phyloP scores from a whole-genome alignment of 495 filamentous ascomycete species.

The Hypoxylon intermedium region DNA sequence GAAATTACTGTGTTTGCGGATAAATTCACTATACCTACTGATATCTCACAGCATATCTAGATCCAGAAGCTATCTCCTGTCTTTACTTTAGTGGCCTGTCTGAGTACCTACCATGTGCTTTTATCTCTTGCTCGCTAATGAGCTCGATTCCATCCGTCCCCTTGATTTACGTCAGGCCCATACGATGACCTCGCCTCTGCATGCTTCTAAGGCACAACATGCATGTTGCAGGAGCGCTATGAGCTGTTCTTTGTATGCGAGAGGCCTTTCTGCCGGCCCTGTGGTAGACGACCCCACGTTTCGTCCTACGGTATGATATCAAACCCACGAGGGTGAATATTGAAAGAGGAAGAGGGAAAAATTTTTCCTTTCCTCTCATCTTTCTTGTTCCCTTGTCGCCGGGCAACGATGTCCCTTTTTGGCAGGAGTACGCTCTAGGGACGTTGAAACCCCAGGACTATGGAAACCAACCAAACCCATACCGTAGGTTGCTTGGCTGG shows the following conservation, averaged over 20 bases:
- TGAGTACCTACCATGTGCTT: constrained; percentile 20
- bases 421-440: constrained; percentile 29
- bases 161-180: constrained; percentile 37
- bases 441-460: constrained; percentile 24
- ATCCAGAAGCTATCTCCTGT: constrained; percentile 33
- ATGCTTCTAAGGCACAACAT: constrained; percentile 36
- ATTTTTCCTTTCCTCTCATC: constrained; percentile 18
- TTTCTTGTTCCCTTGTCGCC: constrained; percentile 28
- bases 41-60: constrained; percentile 34
- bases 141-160: constrained; percentile 16
- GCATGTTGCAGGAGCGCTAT: constrained; percentile 37
- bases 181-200: constrained; percentile 26
- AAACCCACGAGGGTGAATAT: constrained; percentile 29
- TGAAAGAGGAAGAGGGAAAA: constrained; percentile 11
- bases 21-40: constrained; percentile 36
- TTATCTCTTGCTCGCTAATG: constrained; percentile 10
- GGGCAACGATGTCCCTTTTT: constrained; percentile 30
- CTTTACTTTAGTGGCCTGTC: constrained; percentile 16
- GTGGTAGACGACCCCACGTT: constrained; percentile 41
- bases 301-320: constrained; percentile 40
- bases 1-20: constrained; percentile 42
- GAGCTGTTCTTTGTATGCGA: constrained; percentile 38
- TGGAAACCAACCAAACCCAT: constrained; percentile 34
- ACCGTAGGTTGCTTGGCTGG: constrained; percentile 33
- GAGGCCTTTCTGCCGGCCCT: constrained; percentile 35